These are phyloP conservation scores for Yarrowia keelungensis DNA, from an alignment of 805 yeast genomes.

Conservation along the genomic window DNA sequence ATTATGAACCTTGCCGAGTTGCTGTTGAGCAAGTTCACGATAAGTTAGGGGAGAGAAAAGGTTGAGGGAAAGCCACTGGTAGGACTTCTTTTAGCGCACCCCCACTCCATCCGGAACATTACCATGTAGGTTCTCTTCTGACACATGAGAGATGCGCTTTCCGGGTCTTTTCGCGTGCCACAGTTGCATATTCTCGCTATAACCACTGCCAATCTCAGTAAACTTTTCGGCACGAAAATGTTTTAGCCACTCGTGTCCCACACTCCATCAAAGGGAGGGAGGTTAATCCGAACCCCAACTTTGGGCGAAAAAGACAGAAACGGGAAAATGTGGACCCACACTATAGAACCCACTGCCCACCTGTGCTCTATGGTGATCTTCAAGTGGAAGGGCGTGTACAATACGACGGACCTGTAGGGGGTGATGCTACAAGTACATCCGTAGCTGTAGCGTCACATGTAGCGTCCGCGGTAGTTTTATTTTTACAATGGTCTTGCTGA, in stretches of 20 bases:
- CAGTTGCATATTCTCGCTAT: background rate
- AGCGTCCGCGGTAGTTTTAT: no score
- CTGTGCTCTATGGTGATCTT: background rate
- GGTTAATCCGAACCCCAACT: conserved; percentile 10
- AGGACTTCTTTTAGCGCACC: no score
- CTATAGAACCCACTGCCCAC: no score
- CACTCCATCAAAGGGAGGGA: conserved; percentile 1
- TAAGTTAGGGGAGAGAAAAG: background rate
- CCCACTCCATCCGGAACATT: no score
- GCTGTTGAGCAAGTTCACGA: conserved; percentile 22
- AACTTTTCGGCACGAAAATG: conserved; percentile 18
- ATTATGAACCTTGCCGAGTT: conserved; percentile 8
- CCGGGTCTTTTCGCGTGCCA: conserved; percentile 18
- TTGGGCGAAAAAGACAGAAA: background rate
- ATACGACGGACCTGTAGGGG: no score
- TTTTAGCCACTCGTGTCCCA: conserved; percentile 7
- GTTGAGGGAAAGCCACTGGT: no score
- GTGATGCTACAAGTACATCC: no score
- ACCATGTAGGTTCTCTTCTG: no score
- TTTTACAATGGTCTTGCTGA: background rate
- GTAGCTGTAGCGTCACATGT: background rate
- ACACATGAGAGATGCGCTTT: background rate
- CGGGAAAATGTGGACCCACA: conserved; percentile 19
- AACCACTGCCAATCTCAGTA: background rate
- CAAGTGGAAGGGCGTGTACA: background rate